A percentile compares a stretch with the other conserved stretches of the same genome.
Conservation (phyloP, 768 basidiomycete species). For the Lyophyllum semitale region DNA sequence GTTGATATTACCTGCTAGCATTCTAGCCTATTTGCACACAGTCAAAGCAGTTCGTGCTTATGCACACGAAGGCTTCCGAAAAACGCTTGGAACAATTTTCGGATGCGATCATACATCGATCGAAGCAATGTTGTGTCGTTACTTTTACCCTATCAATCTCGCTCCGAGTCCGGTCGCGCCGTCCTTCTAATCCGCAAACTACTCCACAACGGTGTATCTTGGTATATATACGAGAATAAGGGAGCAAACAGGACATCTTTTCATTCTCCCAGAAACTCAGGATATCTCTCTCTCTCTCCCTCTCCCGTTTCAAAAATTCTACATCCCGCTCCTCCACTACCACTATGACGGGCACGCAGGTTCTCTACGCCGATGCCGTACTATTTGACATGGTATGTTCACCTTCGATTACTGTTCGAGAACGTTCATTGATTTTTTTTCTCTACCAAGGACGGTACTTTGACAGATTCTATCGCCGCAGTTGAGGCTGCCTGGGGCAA, state of each 20-base stretch:
- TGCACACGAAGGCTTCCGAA: no score
- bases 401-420: not conserved
- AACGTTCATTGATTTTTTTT: slow-evolving; percentile 22
- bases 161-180: not conserved
- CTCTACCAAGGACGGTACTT: slow-evolving; percentile 57
- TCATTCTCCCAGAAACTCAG: not conserved
- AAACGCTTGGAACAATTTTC: no score
- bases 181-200: not conserved
- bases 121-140: not conserved
- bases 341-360: slow-evolving; percentile 10
- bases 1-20: no score
- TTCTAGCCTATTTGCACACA: no score
- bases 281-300: not conserved
- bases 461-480: slow-evolving; percentile 73
- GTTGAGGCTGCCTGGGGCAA: slow-evolving; percentile 78
- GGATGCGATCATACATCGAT: not conserved
- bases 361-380: slow-evolving; percentile 57
- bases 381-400: slow-evolving; percentile 66
- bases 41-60: no score
- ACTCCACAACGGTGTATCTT: not conserved
- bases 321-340: not conserved
- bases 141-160: not conserved
- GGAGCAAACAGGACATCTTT: no score
- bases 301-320: no score
- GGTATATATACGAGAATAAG: not conserved